Conservation (phyloP, 2,329 filamentous ascomycete genomes). For the Berkeleyomyces basicola region DNA sequence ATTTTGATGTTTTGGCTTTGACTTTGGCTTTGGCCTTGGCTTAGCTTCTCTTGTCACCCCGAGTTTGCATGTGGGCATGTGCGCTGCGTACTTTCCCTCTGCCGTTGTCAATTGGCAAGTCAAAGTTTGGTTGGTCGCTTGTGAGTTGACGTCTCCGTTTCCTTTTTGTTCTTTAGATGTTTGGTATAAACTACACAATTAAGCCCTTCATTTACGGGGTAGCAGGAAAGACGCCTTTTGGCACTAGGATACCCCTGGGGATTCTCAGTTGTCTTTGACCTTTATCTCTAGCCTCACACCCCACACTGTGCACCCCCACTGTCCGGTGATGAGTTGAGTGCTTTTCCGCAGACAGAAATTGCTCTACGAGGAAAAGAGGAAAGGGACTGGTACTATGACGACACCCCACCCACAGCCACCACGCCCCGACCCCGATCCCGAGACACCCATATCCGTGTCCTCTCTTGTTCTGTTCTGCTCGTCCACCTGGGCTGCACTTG, state of each 20-base stretch:
- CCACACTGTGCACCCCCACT: neutral
- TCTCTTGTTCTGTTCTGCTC: neutral
- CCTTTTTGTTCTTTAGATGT: neutral
- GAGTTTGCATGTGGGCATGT: neutral
- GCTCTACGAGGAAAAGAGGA: neutral
- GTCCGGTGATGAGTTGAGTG: neutral
- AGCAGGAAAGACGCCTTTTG: neutral
- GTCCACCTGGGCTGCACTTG: neutral
- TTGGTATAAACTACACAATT: neutral
- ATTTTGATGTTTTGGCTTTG: too few species aligned
- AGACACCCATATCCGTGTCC: neutral
- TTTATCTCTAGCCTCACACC: neutral
- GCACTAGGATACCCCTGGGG: neutral
- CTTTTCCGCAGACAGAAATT: conserved; percentile 1
- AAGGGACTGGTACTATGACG: neutral
- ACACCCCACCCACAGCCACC: neutral
- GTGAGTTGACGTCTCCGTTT: neutral
- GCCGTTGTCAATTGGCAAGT: neutral
- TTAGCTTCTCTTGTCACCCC: neutral
- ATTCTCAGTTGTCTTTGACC: neutral
- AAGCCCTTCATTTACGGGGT: neutral
- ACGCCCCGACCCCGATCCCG: neutral
- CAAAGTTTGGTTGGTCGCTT: neutral
- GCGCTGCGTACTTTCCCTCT: neutral
- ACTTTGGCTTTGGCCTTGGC: neutral